Evolutionary conservation across 768 basidiomycete genomes (phyloP).

Genomic region (Suillus bovinus): DNA sequence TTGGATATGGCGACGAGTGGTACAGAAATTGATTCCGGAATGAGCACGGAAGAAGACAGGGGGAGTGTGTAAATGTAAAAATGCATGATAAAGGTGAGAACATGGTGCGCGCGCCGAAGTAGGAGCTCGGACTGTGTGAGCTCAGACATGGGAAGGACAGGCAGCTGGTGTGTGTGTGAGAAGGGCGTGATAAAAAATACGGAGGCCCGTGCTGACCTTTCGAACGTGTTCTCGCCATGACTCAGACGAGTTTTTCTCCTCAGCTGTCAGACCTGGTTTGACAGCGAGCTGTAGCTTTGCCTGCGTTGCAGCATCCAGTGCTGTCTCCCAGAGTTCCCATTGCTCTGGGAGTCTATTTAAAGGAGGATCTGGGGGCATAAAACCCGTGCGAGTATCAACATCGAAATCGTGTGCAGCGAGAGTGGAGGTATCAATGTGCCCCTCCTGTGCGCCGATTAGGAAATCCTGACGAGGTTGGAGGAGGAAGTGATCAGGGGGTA

Average conservation of each 20-base stretch:
- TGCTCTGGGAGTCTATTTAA: slow-evolving; percentile 54
- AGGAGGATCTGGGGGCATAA: slow-evolving; percentile 83
- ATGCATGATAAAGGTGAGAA: slow-evolving; percentile 73
- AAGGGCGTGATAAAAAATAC: background rate
- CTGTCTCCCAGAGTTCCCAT: slow-evolving; percentile 76
- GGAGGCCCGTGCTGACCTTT: slow-evolving; percentile 37
- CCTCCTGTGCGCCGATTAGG: slow-evolving; percentile 22
- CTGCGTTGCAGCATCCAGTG: slow-evolving; percentile 50
- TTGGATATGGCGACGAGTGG: slow-evolving; percentile 74
- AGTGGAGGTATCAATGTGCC: slow-evolving; percentile 52
- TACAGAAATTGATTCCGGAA: slow-evolving; percentile 70
- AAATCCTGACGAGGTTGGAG: slow-evolving; percentile 35
- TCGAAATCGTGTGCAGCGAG: slow-evolving; percentile 89
- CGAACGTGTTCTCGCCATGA: slow-evolving; percentile 55
- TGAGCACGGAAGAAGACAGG: slow-evolving; percentile 47
- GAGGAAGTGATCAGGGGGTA: slow-evolving; percentile 35
- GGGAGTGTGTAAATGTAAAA: slow-evolving; percentile 74
- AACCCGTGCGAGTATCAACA: slow-evolving; percentile 87
- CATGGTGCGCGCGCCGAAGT: slow-evolving; percentile 71
- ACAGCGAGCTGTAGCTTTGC: slow-evolving; percentile 53
- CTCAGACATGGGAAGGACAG: slow-evolving; percentile 46
- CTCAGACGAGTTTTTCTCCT: slow-evolving; percentile 43
- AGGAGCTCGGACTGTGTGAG: slow-evolving; percentile 52
- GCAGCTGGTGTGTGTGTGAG: slow-evolving; percentile 43
- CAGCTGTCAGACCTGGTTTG: slow-evolving; percentile 41